Percentiles rank a stretch among this genome's conserved stretches.
Evolutionary conservation across 2,329 filamentous ascomycete genomes (phyloP).

Genomic region (Alternaria sp.): DNA sequence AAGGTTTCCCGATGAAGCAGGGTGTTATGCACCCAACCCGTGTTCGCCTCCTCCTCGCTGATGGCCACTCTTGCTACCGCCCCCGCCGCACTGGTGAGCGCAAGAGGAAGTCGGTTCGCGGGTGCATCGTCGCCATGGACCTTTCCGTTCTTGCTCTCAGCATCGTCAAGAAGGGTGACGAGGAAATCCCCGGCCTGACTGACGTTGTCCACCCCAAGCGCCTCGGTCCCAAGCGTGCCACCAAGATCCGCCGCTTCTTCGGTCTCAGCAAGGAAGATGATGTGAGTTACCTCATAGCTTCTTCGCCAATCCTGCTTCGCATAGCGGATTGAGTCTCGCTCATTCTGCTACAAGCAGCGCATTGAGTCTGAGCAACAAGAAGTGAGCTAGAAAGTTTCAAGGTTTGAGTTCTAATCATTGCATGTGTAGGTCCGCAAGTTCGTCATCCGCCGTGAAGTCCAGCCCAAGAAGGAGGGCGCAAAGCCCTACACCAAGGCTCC

Average conservation of each 20-base stretch:
- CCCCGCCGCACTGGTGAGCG: slow-evolving; percentile 97
- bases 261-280: slow-evolving; percentile 99
- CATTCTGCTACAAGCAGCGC: slow-evolving; percentile 53
- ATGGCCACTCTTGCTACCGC: slow-evolving; percentile 99
- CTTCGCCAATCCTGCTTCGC: slow-evolving; percentile 67
- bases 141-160: slow-evolving; percentile 92
- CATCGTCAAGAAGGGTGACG: slow-evolving; percentile 98
- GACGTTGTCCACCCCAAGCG: slow-evolving; percentile 99
- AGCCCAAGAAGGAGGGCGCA: slow-evolving; percentile 94
- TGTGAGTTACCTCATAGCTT: slow-evolving; percentile 79
- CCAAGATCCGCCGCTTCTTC: slow-evolving; percentile 99
- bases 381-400: slow-evolving; percentile 19
- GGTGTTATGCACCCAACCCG: slow-evolving; percentile 98
- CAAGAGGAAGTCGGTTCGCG: slow-evolving; percentile 99
- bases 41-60: slow-evolving; percentile 94
- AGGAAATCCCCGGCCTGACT: slow-evolving; percentile 93
- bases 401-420: slow-evolving; percentile 32
- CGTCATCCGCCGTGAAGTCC: slow-evolving; percentile 98
- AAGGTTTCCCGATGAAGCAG: slow-evolving; percentile 99
- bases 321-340: slow-evolving; percentile 65
- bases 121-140: slow-evolving; percentile 97
- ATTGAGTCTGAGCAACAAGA: slow-evolving; percentile 59
- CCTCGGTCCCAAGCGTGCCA: slow-evolving; percentile 98
- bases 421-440: slow-evolving; percentile 90
- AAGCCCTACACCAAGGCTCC: slow-evolving; percentile 99